Evolutionary conservation across 2,329 filamentous ascomycete genomes (phyloP), one percentile per base, ranked within the genome.

Genomic region (Leptographium procerum): DNA sequence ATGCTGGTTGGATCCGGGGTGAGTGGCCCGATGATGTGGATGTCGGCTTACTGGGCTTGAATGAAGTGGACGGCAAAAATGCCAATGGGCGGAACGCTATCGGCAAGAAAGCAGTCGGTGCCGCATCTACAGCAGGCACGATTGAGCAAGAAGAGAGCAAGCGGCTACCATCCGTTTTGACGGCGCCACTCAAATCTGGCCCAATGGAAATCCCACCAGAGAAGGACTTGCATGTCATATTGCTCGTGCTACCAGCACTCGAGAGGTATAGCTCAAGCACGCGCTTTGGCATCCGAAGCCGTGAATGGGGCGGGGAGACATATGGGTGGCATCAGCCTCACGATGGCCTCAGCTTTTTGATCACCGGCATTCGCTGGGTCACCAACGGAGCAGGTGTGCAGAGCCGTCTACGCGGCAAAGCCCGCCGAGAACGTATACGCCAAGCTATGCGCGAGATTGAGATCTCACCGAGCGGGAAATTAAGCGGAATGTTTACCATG

Each of bases 1-100:
- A 99, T 69, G 85, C 86, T 1, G 94, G 94, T 4, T 97, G 91
- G 85, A 87, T 99, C 64, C 85, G 86, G 48, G 92, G 92, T 36
- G 89, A 91, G 65, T 96, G 91, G 87, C 77, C 84, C 5, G 84
- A 91, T 8, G 87, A 89, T 40, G 81, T 94, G 1, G 88, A 94
- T 64, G 76, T 83, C 1, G 75, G 77, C 14, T 75, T 92, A 71
- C 76, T 95, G 13, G 81, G 81, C 22, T 70, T 85, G 3, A 76
- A 80, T 28, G 57, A 60, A 1, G 65, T 66, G 24, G 53, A 61
- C n/a, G 55, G 51, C 1, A 29, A 34, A 10, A 22, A 13, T 10
- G n/a, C 14, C 22, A 33, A 29, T 4, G 65, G 64, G 29, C 63
- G 63, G 6, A n/a, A 55, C 55, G 76, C 71, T 52, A 67, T 29